Base-by-base conservation (phyloP, 78 protist genomes). In the Blattamonas nauphoetae region DNA sequence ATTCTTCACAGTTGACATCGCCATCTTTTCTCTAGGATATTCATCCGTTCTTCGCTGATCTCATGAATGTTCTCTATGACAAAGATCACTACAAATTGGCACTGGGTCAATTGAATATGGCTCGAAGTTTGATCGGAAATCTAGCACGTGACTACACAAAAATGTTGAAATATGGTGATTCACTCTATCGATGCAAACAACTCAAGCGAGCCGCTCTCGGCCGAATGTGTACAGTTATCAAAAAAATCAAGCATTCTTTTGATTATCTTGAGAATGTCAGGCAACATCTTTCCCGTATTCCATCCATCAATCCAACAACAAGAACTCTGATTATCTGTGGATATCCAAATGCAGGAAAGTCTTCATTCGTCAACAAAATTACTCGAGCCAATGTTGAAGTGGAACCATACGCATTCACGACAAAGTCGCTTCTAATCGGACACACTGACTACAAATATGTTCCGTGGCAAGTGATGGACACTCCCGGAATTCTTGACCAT, bases 191-290 rank as follows among this genome's bases (percentile, higher is more conserved):
- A 42, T 97, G 99, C 96, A 98, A 98, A 90, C 94, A 93, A 86
- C 96, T 98, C 41, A 98, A 98, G 93, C 93, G 98, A n/a, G 99
- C 99, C 0, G 99, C 99, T 3, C 93, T 98, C 6, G 99, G 99
- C 36, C 89, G 99, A 88, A 98, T 98, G 99, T 88, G 94, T 90
- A 97, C 99, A 2, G n/a, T 95, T 21, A 86, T 97, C 93, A 85
- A 88, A 82, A 90, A 93, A 42, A 95, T 91, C 42, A 84, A 86
- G 41, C 42, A 93, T 46, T 35, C 91, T 0, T 94, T 98, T 71
- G 94, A 78, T 11, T 98, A 98, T 90, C 92, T 98, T 34, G 99
- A 98, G 93, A 94, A 97, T 46, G 98, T 98, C 41, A 92, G 99
- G 21, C 99, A 98, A 91, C 99, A 98, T 88, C 88, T 98, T 84